Conservation (phyloP, 768 basidiomycete genomes). For the Leccinum ochraceum region DNA sequence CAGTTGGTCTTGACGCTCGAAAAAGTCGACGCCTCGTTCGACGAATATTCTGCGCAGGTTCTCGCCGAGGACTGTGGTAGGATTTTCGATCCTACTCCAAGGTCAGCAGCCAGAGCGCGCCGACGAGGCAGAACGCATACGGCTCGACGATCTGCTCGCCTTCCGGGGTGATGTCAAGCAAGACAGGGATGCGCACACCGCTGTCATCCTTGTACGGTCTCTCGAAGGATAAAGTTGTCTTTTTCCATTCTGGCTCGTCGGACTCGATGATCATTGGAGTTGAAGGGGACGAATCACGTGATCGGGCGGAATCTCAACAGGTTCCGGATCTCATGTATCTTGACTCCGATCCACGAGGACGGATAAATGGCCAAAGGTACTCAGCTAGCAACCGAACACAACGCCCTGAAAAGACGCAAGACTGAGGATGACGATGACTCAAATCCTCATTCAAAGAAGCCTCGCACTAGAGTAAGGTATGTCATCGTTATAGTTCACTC, state of each 20-base stretch:
- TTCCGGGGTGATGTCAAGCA: conserved; percentile 70
- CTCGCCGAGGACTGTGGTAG: conserved; percentile 59
- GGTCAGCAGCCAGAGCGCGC: conserved; percentile 23
- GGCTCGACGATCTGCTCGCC: conserved; percentile 71
- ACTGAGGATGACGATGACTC: conserved; percentile 56
- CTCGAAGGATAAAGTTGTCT: conserved; percentile 69
- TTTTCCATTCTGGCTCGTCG: conserved; percentile 51
- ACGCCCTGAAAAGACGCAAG: conserved; percentile 60
- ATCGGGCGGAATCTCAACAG: conserved; percentile 8
- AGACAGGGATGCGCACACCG: conserved; percentile 58
- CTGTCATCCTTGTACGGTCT: conserved; percentile 80
- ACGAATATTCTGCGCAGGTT: conserved; percentile 68
- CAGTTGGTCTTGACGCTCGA: conserved; percentile 49
- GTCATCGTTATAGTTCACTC: conserved; percentile 25
- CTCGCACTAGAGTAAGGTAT: conserved; percentile 74
- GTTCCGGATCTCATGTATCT: conserved; percentile 22
- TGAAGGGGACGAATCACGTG: conserved; percentile 25
- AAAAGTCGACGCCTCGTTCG: conserved; percentile 77
- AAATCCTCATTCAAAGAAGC: conserved; percentile 56
- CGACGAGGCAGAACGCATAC: conserved; percentile 43
- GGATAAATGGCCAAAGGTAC: conserved; percentile 32
- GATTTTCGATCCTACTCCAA: conserved; percentile 50
- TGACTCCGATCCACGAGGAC: conserved; percentile 34
- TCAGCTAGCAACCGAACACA: conserved; percentile 28
- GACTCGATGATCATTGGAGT: conserved; percentile 15